Evolutionary conservation across 768 basidiomycete genomes (phyloP).

Genomic region (Naganishia randhawae): DNA sequence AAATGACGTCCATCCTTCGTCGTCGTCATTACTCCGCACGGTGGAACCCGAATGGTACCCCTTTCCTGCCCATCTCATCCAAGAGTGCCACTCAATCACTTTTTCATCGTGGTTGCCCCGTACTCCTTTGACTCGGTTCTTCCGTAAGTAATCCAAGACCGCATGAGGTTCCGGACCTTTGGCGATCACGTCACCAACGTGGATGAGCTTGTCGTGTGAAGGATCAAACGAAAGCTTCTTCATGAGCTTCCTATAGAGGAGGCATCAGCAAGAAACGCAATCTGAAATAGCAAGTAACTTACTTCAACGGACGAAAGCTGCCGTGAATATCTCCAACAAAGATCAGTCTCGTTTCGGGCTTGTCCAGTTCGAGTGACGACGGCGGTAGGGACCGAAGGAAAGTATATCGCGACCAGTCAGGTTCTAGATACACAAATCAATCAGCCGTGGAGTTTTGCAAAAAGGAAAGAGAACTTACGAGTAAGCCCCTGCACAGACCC

Average conservation of each 20-base stretch:
- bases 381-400: conserved; percentile 42
- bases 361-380: conserved; percentile 34
- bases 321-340: conserved; percentile 87
- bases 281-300: background rate
- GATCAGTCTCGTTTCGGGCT: conserved; percentile 58
- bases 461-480: background rate
- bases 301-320: conserved; percentile 18
- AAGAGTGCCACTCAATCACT: conserved; percentile 81
- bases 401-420: conserved; percentile 49
- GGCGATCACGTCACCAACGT: conserved; percentile 76
- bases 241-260: conserved; percentile 54
- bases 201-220: conserved; percentile 65
- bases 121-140: conserved; percentile 67
- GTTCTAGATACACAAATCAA: background rate
- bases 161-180: conserved; percentile 63
- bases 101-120: conserved; percentile 93
- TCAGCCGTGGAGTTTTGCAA: background rate
- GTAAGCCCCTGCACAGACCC: background rate
- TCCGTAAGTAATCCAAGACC: conserved; percentile 64
- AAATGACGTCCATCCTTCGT: conserved; percentile 49
- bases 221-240: conserved; percentile 61
- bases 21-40: background rate
- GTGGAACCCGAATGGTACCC: conserved; percentile 56
- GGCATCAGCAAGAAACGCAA: background rate
- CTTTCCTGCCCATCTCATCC: conserved; percentile 56